Base-by-base conservation (phyloP, 805 yeast genomes). In the Kuraishia ogatae region DNA sequence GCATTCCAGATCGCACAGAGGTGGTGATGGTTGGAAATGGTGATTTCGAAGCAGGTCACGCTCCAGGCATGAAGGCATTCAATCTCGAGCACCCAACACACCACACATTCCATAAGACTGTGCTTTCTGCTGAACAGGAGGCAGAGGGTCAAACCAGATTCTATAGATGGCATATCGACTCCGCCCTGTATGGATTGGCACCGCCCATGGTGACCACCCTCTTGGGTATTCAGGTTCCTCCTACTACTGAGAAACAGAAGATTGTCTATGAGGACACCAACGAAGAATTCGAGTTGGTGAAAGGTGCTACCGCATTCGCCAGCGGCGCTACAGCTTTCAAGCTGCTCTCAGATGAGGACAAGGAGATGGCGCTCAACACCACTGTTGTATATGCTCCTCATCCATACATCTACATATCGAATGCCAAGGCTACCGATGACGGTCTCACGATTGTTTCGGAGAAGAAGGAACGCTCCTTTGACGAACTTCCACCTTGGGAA, bases 81-180 rank as follows among this genome's bases (percentile, higher is more conserved):
- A 74, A 77, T 23, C 78, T 86, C 57, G 87, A 88, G 48, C 97
- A 90, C 66, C 97, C 97, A 50, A 84, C 89, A 1, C 97, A 90
- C 67, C 80, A 82, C 61, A 78, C 85, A 1, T 90, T 90, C 79
- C 97, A 90, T 72, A 84, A 84, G 61, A 71, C 77, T 15, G 77
- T 83, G 1, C 76, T 90, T 58, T 73, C 84, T 19, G 78, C 80
- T n/a, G 84, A 83, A 50, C 82, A 89, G 60, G 79, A 85, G 59
- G 79, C 75, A 7, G 64, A 80, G 23, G 81, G 84, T 53, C 79
- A 80, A 68, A 90, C 97, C 1, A 78, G 96, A 62, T 90, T 84
- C 68, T 90, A 89, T 79, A 81, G 97, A 71, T 90, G 97, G 97
- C 97, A 90, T 71, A 89, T 90, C 60, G 97, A 90, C 70, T 85